Base-by-base conservation (phyloP, 2,329 filamentous ascomycete species). In the Fusarium avenaceum region DNA sequence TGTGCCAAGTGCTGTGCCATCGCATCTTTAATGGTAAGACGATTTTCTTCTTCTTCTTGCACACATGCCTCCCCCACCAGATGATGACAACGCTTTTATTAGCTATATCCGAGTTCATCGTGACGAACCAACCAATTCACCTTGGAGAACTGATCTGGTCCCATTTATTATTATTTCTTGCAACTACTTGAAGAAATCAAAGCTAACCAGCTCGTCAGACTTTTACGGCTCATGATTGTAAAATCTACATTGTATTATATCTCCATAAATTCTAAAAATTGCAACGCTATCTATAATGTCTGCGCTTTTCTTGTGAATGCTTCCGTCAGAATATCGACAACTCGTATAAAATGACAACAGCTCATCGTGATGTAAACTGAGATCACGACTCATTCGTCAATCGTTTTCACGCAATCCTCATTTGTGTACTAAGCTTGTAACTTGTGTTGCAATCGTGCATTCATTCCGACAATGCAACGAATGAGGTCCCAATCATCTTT, bases 401-500 rank as follows among this genome's bases (percentile, higher is more conserved):
- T 35, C 7, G 9, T n/a, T 35, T 17, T 35, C 33, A n/a, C 2
- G 6, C 17, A 17, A 13, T 9, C 33, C 17, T n/a, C 35, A n/a
- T 7, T 17, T 30, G 49, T 26, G 15, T 24, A 28, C 30, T 19
- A 15, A 20, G 26, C 24, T 70, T 80, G 82, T 57, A 77, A 73
- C 72, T 80, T 83, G 53, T 85, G 72, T 74, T 88, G 84, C 63
- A 90, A 74, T 65, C 83, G 90, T 24, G 91, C 87, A 77, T 99
- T 99, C 93, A 97, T 94, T 8, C 92, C 94, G 8, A 98, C 90
- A 72, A 97, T 90, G 79, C 92, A 92, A 67, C 90, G 87, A 35
- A 96, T 88, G 55, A 98, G 80, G 80, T 97, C 94, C 95, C 95
- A 99, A 79, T 98, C 92, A 1, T 90, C 94, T 65, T 90, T 85